phyloP scores from a whole-genome alignment of 2,329 filamentous ascomycete genomes.

The Sporothrix dimorphospora region DNA sequence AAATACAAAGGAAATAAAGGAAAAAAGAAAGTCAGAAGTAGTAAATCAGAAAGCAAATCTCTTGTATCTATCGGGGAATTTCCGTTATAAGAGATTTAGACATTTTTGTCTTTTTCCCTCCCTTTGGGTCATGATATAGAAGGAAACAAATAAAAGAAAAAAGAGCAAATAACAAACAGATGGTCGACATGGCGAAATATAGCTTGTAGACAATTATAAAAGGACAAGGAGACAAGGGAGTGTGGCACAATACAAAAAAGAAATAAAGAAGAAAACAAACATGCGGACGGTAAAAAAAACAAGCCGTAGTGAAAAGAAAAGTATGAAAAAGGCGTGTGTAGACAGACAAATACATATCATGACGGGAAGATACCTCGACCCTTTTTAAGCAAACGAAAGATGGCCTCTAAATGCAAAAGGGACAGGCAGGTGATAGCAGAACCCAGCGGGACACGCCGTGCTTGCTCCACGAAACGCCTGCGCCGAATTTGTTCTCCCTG shows the following conservation, averaged over 20 bases:
- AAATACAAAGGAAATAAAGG: not conserved
- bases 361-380: not conserved
- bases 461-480: constrained; percentile 15
- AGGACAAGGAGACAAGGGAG: not conserved
- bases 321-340: not conserved
- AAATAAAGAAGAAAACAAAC: not conserved
- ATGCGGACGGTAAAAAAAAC: constrained; percentile 6
- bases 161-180: not conserved
- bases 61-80: constrained; percentile 31
- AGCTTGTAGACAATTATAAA: not conserved
- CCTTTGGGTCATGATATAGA: constrained; percentile 26
- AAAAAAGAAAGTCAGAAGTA: not conserved
- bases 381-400: not conserved
- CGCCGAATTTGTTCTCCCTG: not conserved
- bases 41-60: constrained; percentile 24
- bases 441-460: not conserved
- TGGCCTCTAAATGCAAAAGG: constrained; percentile 9
- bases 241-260: not conserved
- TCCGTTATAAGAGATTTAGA: constrained; percentile 23
- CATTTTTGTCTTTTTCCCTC: constrained; percentile 21
- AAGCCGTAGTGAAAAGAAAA: not conserved
- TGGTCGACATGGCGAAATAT: not conserved
- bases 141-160: constrained; percentile 3
- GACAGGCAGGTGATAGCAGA: constrained; percentile 1
- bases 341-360: constrained; percentile 17